A percentile compares a stretch with the other conserved stretches of the same genome.
Evolutionary conservation across 2,329 filamentous ascomycete species (phyloP).

Genomic region (Exophiala lecanii-corni): DNA sequence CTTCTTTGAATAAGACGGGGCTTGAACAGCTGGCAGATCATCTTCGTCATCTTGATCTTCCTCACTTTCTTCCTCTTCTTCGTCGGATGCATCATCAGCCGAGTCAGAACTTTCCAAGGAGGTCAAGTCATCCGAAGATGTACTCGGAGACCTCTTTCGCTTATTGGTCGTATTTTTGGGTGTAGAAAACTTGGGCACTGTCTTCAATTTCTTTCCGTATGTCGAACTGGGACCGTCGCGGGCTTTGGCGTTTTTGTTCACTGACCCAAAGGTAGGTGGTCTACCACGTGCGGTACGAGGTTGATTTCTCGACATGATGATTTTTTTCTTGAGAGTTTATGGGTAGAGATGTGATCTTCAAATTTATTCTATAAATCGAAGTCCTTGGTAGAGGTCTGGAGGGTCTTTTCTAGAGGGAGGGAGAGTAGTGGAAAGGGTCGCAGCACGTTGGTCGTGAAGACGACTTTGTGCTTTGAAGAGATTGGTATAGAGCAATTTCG

Average conservation of each 20-base stretch:
- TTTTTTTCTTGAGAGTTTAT: background rate
- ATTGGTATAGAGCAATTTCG: conserved; percentile 56
- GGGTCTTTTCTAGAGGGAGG: conserved; percentile 13
- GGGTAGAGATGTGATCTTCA: background rate
- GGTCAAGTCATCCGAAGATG: conserved; percentile 10
- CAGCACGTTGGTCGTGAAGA: conserved; percentile 26
- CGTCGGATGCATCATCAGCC: conserved; percentile 25
- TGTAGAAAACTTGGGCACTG: conserved; percentile 4
- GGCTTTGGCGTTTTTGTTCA: conserved; percentile 10
- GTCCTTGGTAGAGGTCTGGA: conserved; percentile 3
- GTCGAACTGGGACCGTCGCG: conserved; percentile 17
- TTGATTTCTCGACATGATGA: conserved; percentile 22
- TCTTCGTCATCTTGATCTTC: conserved; percentile 40
- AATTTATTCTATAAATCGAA: background rate
- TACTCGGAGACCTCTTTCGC: conserved; percentile 14
- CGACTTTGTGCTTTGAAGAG: conserved; percentile 31
- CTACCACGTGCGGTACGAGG: conserved; percentile 21
- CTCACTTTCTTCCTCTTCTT: conserved; percentile 19
- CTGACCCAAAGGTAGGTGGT: conserved; percentile 19
- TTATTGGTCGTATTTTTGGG: conserved; percentile 12
- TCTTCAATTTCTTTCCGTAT: conserved; percentile 15
- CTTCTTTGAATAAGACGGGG: conserved; percentile 40
- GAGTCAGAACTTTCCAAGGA: conserved; percentile 18
- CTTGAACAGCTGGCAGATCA: conserved; percentile 37
- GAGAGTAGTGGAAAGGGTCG: conserved; percentile 13